Base-by-base conservation (phyloP, 495 filamentous ascomycete species). In the Annulohypoxylon stygium region DNA sequence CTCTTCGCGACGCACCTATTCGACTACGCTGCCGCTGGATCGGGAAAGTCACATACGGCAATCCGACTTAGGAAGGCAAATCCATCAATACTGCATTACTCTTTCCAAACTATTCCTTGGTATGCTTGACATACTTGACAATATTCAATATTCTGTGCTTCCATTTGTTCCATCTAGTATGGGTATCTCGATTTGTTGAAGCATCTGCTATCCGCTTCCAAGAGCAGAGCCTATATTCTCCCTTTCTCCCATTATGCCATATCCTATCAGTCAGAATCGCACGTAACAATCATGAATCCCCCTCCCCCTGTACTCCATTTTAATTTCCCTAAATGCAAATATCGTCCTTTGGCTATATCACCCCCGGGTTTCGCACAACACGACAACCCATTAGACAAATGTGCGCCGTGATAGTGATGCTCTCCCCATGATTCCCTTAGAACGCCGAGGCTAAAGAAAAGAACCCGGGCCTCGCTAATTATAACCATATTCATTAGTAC, bases 1-100 rank as follows among this genome's bases (percentile, higher is more conserved):
- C 57, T 20, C 30, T 37, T 60, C 16, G 20, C 3, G 34, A 60
- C 43, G n/a, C 50, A 26, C 3, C 23, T 26, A 12, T 33, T 30
- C 16, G 11, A 41, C 25, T 36, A 51, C 48, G 30, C 4, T 39
- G 45, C 37, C 55, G 4, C 65, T 69, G 39, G 6, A 73, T 73
- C 54, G 51, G 71, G 71, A 69, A 73, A 65, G 71, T 73, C 71
- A 61, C 65, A 73, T 69, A 73, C 55, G 16, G 18, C 43, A 55
- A 61, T 65, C 60, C 43, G 48, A 54, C 61, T 45, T 51, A 37
- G 26, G 36, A 69, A 65, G 25, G 30, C 26, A 54, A 65, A 39
- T 60, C 36, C 36, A 60, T 58, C 33, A 73, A 41, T 65, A 61
- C 57, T 61, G 48, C 59, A 64, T 64, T 64, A 64, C 63, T 47